Base-by-base conservation (phyloP, 148 eudicot species). In the Cornus controversa region DNA sequence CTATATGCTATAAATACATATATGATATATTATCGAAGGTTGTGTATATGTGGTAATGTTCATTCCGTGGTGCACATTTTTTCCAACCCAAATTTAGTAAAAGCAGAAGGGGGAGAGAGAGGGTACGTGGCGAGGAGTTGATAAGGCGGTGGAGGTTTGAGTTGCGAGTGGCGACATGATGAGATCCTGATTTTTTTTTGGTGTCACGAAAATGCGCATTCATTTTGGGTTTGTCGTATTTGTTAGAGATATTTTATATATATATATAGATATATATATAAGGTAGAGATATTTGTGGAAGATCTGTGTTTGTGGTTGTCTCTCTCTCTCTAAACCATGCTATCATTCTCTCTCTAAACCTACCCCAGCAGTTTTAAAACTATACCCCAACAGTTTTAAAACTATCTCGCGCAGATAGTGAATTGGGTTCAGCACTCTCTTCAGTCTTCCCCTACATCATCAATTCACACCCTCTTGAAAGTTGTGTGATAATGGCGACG, bases 401-500 rank as follows among this genome's bases (percentile, higher is more conserved):
- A 5, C 13, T 45, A 45, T 45, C 50, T 45, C 8, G 50, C 13
- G 9, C 50, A 45, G 10, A 0, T 4, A 8, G 50, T 8, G 50
- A 11, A 45, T 45, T 11, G 13, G 50, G 62, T 16, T 54, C 60
- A 54, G 60, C 60, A 3, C 60, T 15, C 60, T 54, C 8, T 60
- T 25, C n/a, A n/a, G n/a, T 60, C 18, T 50, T 16, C 20, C 57
- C 20, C 4, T n/a, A n/a, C n/a, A n/a, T 2, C 57, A 50, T 50
- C 57, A 50, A 16, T 2, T 13, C 57, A 50, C 18, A 16, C 57
- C 13, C 0, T 60, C 22, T 20, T 60, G 64, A 0, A n/a, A 60
- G 64, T 18, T 18, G 64, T 60, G 64, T n/a, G 64, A 20, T 20
- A 60, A 60, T 60, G 45, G 83, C 82, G 63, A 82, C 82, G 2